phyloP scores from a whole-genome alignment of 1,284 basidiomycete species.

The Mycena sp. region DNA sequence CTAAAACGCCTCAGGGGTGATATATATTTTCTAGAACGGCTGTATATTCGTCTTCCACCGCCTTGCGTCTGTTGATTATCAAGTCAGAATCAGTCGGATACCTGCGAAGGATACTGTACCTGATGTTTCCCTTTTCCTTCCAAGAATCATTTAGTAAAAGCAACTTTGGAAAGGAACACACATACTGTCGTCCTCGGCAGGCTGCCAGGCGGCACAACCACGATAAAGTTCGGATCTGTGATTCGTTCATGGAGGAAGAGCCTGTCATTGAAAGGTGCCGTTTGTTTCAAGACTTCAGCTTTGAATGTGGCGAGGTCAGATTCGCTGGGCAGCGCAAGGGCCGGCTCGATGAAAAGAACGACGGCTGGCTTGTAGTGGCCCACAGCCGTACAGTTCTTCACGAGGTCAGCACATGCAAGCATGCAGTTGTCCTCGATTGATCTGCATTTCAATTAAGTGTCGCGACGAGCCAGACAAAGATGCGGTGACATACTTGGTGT shows the following conservation, averaged over 20 bases:
- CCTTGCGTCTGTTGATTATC: constrained; percentile 28
- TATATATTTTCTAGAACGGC: constrained; percentile 29
- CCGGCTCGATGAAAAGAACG: constrained; percentile 36
- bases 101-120: constrained; percentile 10
- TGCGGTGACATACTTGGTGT: constrained; percentile 36
- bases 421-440: constrained; percentile 37
- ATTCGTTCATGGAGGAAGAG: constrained; percentile 9
- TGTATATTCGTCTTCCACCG: constrained; percentile 29
- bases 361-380: constrained; percentile 34
- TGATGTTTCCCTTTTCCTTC: constrained; percentile 37
- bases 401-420: constrained; percentile 31
- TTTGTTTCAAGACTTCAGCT: constrained; percentile 24
- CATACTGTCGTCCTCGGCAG: constrained; percentile 26
- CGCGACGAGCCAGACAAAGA: too few species aligned
- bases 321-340: background rate
- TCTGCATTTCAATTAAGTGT: too few species aligned
- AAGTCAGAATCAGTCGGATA: background rate
- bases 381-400: constrained; percentile 35
- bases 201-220: background rate
- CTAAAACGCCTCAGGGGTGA: too few species aligned
- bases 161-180: constrained; percentile 11
- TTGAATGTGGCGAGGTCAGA: constrained; percentile 23
- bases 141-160: background rate
- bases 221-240: background rate
- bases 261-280: background rate